These are phyloP conservation scores for Trypanosoma caninum DNA, from an alignment of 208 protist species.

Conservation along the genomic window DNA sequence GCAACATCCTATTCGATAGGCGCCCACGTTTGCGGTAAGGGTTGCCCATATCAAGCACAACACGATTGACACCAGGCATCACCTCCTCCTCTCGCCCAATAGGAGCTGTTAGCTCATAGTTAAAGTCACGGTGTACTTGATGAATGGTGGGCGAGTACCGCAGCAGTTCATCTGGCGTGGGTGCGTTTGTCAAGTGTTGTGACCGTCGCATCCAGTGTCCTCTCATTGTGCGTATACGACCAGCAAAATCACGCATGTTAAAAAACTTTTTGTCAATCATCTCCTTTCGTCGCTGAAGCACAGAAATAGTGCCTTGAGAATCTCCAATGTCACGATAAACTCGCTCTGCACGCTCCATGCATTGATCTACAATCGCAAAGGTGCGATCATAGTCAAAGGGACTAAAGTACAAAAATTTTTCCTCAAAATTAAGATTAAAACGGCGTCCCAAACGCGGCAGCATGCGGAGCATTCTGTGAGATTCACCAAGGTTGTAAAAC, in stretches of 20 bases:
- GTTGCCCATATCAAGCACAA: slow-evolving; percentile 78
- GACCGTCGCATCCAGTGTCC: slow-evolving; percentile 84
- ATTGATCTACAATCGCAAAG: slow-evolving; percentile 83
- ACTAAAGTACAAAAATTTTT: slow-evolving; percentile 90
- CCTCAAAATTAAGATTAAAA: slow-evolving; percentile 83
- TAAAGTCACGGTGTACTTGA: slow-evolving; percentile 88
- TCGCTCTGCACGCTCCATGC: slow-evolving; percentile 63
- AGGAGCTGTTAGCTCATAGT: slow-evolving; percentile 79
- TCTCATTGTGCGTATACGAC: slow-evolving; percentile 87
- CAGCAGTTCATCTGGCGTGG: slow-evolving; percentile 84
- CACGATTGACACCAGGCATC: slow-evolving; percentile 70
- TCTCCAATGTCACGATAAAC: slow-evolving; percentile 44
- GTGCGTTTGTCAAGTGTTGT: slow-evolving; percentile 70
- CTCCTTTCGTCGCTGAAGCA: slow-evolving; percentile 74
- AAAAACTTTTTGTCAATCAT: slow-evolving; percentile 89
- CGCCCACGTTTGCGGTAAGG: slow-evolving; percentile 63
- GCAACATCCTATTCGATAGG: slow-evolving; percentile 53
- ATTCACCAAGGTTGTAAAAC: slow-evolving; percentile 80
- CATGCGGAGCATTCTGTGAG: slow-evolving; percentile 83
- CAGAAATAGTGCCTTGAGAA: slow-evolving; percentile 56
- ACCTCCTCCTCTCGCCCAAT: slow-evolving; percentile 86
- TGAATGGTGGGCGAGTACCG: slow-evolving; percentile 87
- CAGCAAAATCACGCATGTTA: slow-evolving; percentile 88
- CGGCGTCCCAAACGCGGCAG: slow-evolving; percentile 76
- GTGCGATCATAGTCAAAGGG: slow-evolving; percentile 88